Evolutionary conservation across 139 green algal genomes (phyloP).

Genomic region (Volvox africanus): DNA sequence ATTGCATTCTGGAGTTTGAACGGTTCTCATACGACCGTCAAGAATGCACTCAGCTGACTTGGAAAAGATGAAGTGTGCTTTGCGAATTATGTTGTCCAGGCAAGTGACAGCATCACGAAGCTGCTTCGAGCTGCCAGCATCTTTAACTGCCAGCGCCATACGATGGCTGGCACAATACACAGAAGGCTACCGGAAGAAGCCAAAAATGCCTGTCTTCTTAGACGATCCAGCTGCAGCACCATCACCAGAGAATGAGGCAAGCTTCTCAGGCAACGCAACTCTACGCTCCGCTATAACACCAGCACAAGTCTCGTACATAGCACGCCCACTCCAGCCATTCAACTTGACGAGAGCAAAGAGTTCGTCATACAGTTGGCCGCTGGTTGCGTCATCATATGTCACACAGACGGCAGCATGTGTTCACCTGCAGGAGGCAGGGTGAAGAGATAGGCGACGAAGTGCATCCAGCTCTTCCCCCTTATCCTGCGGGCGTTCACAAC

Average conservation of each 20-base stretch:
- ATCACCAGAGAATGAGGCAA: constrained; percentile 4
- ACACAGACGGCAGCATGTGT: neutral
- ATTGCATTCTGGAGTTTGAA: neutral
- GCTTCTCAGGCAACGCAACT: neutral
- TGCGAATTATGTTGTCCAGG: neutral
- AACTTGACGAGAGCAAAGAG: constrained; percentile 5
- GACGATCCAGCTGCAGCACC: neutral
- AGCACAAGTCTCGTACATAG: neutral
- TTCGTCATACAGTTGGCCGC: neutral
- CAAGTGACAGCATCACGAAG: neutral
- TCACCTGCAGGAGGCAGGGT: neutral
- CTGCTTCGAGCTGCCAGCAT: neutral
- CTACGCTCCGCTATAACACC: neutral
- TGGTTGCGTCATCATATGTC: neutral
- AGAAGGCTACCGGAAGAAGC: neutral
- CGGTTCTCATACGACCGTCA: neutral
- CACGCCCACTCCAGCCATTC: neutral
- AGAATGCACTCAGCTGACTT: neutral
- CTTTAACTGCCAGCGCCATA: neutral
- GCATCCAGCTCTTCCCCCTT: too few relatives aligned
- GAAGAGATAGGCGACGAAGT: neutral
- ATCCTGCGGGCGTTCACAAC: too few relatives aligned
- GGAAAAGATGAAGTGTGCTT: neutral
- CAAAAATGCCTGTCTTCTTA: neutral
- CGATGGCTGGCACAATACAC: neutral